Base-by-base conservation (phyloP, 257 asterid genomes). In the Nicotiana undulata region DNA sequence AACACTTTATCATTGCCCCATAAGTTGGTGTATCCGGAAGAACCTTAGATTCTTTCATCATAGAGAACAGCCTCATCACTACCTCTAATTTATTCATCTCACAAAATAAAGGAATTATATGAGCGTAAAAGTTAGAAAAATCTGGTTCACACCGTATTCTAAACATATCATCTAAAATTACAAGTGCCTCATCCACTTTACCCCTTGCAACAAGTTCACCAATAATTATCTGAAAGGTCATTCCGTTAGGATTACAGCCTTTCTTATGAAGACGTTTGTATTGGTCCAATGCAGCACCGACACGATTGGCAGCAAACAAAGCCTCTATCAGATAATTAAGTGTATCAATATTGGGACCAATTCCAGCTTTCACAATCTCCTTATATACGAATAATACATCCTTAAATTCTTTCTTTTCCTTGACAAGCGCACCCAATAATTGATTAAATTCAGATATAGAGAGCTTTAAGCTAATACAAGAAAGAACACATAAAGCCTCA, bases 361-460 rank as follows among this genome's bases (percentile, higher is more conserved):
- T 80, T 31, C 95, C 94, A 4, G 95, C 92, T 87, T 92, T 93
- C 83, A 88, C 95, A 90, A 95, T 86, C 85, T 93, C 98, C 65
- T 93, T 95, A 52, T 93, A 95, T 68, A 93, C 97, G 85, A 93
- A 92, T 79, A 95, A 80, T 12, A 93, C 94, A 79, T 95, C 97
- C 90, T 90, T 87, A 79, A 95, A 88, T 81, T 85, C 97, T 6
- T 85, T 86, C 81, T 87, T 90, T 22, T 53, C 93, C 83, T 81
- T 88, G 16, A 92, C 88, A 52, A 95, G 88, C 68, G 90, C 95
- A 63, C 88, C 80, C 89, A 93, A 84, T 75, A 95, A 53, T 9
- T 52, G 75, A 89, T 90, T 95, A 81, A 89, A 89, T 16, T 87
- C 75, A 34, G 51, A 81, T 68, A 91, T 9, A 15, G 91, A 64